Evolutionary conservation across 2,329 filamentous ascomycete genomes (phyloP), one percentile per base, ranked within the genome.

Genomic region (Calonectria hawksworthii): DNA sequence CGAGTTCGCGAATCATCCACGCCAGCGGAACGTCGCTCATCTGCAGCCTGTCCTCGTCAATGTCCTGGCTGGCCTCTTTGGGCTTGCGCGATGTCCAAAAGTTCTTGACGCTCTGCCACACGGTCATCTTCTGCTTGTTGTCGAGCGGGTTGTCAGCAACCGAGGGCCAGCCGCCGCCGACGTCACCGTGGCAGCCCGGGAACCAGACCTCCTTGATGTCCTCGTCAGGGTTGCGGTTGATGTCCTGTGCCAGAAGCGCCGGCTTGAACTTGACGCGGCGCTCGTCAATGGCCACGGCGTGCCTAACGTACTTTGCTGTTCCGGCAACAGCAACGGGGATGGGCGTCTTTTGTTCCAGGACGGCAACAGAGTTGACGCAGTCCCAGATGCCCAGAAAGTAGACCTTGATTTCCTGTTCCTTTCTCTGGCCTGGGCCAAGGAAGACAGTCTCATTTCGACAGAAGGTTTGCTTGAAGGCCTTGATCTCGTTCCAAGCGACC

Each of bases 361-460:
- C 83, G 9, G 86, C 84, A 10, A 90, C 88, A 4, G 87, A 89
- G 78, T 88, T 89, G 52, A 91, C 89, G 73, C 87, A 89, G 77
- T 91, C 89, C 83, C 89, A 91, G 52, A 90, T 84, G 1, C 89
- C 89, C n/a, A 91, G 86, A 80, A 91, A 90, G 79, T 88, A 88
- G 9, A 90, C 86, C 56, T 86, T 87, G 65, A 89, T 87, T 56
- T 87, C 34, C 8, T 23, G 56, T 8, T 63, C 36, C 23, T 41
- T 14, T 41, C 34, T 86, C 23, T 82, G 80, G 51, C 82, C 79
- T 0, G 63, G 77, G 41, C 76, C 76, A 51, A 73, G 54, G 56
- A 76, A 66, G 28, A 70, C 67, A 59, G 73, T 78, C 65, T 85
- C 84, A 47, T 84, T 83, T 28, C 86, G 86, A 76, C 87, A 89